Evolutionary conservation across 805 yeast genomes (phyloP).

Genomic region (Ogataea populi-albae): DNA sequence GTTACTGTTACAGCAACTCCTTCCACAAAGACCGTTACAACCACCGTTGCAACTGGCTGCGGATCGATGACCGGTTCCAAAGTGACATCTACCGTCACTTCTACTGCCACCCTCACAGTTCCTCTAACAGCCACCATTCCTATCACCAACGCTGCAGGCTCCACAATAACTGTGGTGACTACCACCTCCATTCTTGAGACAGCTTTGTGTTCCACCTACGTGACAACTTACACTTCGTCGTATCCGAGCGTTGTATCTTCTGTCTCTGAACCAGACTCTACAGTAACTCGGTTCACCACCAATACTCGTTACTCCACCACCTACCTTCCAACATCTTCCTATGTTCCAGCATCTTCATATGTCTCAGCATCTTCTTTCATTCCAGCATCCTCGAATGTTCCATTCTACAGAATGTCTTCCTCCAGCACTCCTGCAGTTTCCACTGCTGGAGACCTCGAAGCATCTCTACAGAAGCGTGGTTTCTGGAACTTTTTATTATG

Average conservation of each 20-base stretch:
- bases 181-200: slow-evolving; percentile 31
- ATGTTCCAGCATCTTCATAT: slow-evolving; percentile 5
- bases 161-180: slow-evolving; percentile 26
- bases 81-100: slow-evolving; percentile 17
- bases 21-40: slow-evolving; percentile 31
- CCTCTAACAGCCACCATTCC: slow-evolving; percentile 34
- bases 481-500: slow-evolving; percentile 20
- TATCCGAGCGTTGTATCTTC: slow-evolving; percentile 8
- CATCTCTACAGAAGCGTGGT: slow-evolving; percentile 15
- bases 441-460: slow-evolving; percentile 13
- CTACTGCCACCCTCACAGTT: slow-evolving; percentile 25
- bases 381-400: slow-evolving; percentile 11
- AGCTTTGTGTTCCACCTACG: slow-evolving; percentile 15
- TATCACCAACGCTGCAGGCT: slow-evolving; percentile 30
- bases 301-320: slow-evolving; percentile 7
- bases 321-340: slow-evolving; percentile 7
- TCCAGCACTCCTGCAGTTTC: slow-evolving; percentile 13
- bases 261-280: slow-evolving; percentile 8
- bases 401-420: slow-evolving; percentile 11
- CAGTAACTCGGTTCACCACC: slow-evolving; percentile 5
- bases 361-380: too few species aligned
- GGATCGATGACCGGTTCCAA: slow-evolving; percentile 10
- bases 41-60: slow-evolving; percentile 15
- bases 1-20: slow-evolving; percentile 22
- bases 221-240: slow-evolving; percentile 15